Base-by-base conservation (phyloP, 495 filamentous ascomycete species). In the Endocarpon pusillum region DNA sequence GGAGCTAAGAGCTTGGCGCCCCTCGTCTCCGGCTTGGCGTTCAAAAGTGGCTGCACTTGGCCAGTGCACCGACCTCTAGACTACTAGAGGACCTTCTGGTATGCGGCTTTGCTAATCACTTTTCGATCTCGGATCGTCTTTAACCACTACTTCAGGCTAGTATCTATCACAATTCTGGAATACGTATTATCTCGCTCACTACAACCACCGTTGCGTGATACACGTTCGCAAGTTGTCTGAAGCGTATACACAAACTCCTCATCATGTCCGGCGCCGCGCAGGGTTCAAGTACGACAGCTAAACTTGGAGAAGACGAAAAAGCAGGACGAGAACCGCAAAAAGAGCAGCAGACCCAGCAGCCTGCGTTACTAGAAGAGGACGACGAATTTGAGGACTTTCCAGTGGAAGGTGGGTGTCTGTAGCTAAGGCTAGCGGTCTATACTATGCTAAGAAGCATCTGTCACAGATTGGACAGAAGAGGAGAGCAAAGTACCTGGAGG, bases 301-400 rank as follows among this genome's bases (percentile, higher is more conserved):
- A 66, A 48, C 49, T 37, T 54, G 37, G 52, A 46, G 40, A 53
- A 22, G 36, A 31, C 2, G 17, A 29, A 36, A 27, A 27, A 31
- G 34, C 32, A 37, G 33, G 39, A 32, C 31, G 27, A 14, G 38
- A 42, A 22, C 36, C 60, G 14, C 51, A 64, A 37, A 53, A 63
- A 30, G 48, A 53, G 21, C 20, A 30, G 11, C 37, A 48, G 32
- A 61, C 69, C 49, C 69, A 73, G 46, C 67, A 66, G 34, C 61
- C 70, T 28, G 63, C 78, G 34, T 71, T 80, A 21, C 63, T 94
- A 16, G 89, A 94, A 49, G 89, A 97, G 48, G 89, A 97, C 47
- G 89, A 97, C 53, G 89, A 97, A 61, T 97, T 97, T 45, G 89
- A 97, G 56, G 89, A 97, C 55, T 97, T 97, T 55, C 91, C 89